Evolutionary conservation across 1,284 basidiomycete species (phyloP).

Genomic region (Moesziomyces sp.): DNA sequence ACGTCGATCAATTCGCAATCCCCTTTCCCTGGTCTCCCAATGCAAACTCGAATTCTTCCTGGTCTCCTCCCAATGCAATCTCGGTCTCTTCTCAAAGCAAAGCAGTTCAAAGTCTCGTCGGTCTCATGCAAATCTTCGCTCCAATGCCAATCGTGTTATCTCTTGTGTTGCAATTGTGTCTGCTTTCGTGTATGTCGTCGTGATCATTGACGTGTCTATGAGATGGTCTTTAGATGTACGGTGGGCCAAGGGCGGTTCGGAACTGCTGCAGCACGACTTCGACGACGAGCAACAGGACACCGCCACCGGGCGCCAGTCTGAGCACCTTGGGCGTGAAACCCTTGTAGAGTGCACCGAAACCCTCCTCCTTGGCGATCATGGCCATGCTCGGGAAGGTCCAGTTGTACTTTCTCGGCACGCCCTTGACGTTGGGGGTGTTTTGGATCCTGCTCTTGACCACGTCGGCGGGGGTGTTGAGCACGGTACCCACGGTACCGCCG

Average conservation of each 20-base stretch:
- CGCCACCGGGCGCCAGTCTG: constrained; percentile 90
- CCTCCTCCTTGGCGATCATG: constrained; percentile 89
- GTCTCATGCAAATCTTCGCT: no score
- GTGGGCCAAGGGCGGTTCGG: constrained; percentile 56
- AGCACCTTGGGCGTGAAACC: constrained; percentile 78
- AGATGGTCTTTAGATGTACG: constrained; percentile 43
- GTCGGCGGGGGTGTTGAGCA: constrained; percentile 82
- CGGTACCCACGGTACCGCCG: constrained; percentile 87
- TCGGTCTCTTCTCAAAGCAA: no score
- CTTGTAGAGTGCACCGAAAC: constrained; percentile 89
- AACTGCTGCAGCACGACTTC: constrained; percentile 59
- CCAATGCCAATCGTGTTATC: no score
- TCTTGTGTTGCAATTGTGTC: no score
- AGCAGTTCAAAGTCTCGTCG: no score
- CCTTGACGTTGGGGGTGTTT: constrained; percentile 70
- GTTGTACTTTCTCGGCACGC: constrained; percentile 79
- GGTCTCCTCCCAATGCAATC: no score
- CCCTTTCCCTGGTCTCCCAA: no score
- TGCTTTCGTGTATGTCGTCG: no score
- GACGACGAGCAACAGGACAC: constrained; percentile 80
- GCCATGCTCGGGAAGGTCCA: constrained; percentile 79
- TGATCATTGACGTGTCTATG: no score
- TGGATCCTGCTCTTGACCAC: constrained; percentile 97
- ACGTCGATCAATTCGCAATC: no score
- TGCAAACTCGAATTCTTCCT: no score